A percentile compares a stretch with the other conserved stretches of the same genome.
Evolutionary conservation across 495 filamentous ascomycete species (phyloP).

Genomic region (Cercophora samala): DNA sequence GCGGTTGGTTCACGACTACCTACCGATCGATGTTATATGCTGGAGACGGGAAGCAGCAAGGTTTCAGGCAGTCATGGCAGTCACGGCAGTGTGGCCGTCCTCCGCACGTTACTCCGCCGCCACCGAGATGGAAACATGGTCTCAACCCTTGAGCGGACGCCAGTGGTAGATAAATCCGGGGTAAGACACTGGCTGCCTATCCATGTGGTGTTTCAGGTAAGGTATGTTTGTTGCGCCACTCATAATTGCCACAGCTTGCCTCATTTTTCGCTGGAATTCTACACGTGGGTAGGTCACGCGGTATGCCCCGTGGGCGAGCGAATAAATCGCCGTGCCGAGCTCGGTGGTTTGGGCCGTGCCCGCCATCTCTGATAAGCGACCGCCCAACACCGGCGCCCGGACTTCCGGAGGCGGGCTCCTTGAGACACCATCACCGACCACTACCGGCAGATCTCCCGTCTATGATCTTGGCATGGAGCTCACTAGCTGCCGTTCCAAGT

Average conservation of each 20-base stretch:
- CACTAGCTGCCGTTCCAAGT: not conserved
- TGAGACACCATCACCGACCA: not conserved
- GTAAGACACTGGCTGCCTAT: not conserved
- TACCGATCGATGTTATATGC: no score
- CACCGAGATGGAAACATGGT: not conserved
- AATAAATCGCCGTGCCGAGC: not conserved
- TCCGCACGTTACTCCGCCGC: not conserved
- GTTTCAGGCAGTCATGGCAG: no score
- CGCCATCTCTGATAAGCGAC: not conserved
- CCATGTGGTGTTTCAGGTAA: not conserved
- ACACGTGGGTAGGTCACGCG: not conserved
- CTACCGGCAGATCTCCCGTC: constrained; percentile 18
- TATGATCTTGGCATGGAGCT: constrained; percentile 1
- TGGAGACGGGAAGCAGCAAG: not conserved
- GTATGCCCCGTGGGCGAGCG: not conserved
- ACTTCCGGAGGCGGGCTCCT: not conserved
- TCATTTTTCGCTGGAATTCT: not conserved
- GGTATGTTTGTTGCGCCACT: not conserved
- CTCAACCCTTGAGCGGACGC: not conserved
- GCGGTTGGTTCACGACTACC: no score
- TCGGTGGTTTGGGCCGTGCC: not conserved
- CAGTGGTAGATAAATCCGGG: not conserved
- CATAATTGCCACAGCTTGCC: not conserved
- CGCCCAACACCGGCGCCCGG: not conserved
- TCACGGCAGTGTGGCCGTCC: no score